Evolutionary conservation across 495 filamentous ascomycete genomes (phyloP), one percentile per base, ranked within the genome.

Genomic region (Penicillium steckii): DNA sequence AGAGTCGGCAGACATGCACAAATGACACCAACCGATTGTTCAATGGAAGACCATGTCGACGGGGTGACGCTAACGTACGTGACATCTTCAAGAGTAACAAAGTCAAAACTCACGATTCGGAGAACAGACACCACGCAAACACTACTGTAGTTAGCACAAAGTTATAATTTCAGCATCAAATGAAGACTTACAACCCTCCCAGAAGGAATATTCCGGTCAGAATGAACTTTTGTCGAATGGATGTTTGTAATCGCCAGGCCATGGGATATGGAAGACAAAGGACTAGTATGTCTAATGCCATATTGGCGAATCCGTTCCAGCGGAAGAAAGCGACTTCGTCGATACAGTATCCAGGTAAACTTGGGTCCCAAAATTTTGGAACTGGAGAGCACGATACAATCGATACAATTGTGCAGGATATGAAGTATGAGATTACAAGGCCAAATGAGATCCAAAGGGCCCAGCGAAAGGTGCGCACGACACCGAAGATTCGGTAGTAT

Each of bases 1-100:
- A 80, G 56, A 1, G 78, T 76, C 4, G 77, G 72, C 2, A 78
- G 68, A 33, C 71, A 77, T 10, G 78, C 76, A 49, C 79, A 80
- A 8, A 76, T 53, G 32, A 83, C 78, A 1, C 70, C 77, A 19
- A 76, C 57, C 10, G 75, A 76, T 30, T 80, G 68, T 46, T 82
- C 79, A 48, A 81, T 68, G 10, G 77, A 70, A 33, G 72, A 77
- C 71, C 78, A 81, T 18, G 73, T 68, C n/a, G 73, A 60, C 8
- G 72, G 64, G 12, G 50, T 38, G 43, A 74, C 47, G 32, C 40
- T 57, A 19, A 46, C 51, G 42, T 49, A 61, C 2, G 60, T 61
- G 4, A 41, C 38, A 41, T 70, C 57, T 4, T 37, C 17, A 9
- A 54, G 32, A 8, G 6, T 43, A 18, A 26, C 19, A 13, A 41